Conservation (phyloP, 2,329 filamentous ascomycete species). For the Onygenales sp. region DNA sequence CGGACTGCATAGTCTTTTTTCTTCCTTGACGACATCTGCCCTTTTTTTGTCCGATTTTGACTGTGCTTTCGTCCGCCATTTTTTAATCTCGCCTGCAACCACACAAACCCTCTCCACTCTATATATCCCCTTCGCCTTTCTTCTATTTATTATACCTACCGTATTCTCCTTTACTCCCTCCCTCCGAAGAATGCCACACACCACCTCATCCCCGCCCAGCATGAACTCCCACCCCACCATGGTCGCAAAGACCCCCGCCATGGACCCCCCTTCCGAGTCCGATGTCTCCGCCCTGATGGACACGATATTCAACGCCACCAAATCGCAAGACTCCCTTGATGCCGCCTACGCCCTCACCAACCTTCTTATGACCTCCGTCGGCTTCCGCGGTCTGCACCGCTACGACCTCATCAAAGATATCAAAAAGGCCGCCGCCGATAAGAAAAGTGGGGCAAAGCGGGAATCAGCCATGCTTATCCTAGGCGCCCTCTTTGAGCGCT, state of each 20-base stretch:
- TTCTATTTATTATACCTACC: too few relatives aligned
- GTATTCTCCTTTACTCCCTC: too few relatives aligned
- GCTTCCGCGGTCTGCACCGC: conserved; percentile 50
- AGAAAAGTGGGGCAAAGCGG: conserved; percentile 77
- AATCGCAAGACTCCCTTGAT: conserved; percentile 60
- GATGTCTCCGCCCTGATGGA: conserved; percentile 57
- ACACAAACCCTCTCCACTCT: too few relatives aligned
- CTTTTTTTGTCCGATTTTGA: too few relatives aligned
- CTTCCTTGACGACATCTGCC: too few relatives aligned
- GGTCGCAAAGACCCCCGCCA: conserved; percentile 9
- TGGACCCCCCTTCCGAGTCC: conserved; percentile 36
- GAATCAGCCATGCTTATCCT: conserved; percentile 94
- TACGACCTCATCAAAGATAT: conserved; percentile 56
- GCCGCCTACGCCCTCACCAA: conserved; percentile 57
- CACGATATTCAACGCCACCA: conserved; percentile 59
- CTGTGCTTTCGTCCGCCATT: too few relatives aligned
- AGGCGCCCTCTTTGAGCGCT: conserved; percentile 84
- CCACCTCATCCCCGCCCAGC: conserved; percentile 28
- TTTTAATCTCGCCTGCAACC: too few relatives aligned
- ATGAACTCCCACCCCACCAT: conserved; percentile 32
- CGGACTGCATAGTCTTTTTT: too few relatives aligned
- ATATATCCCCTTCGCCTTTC: too few relatives aligned
- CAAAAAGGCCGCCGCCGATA: conserved; percentile 75
- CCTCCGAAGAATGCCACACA: conserved; percentile 37
- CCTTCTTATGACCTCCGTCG: conserved; percentile 55